A percentile compares a stretch with the other conserved stretches of the same genome.
Evolutionary conservation across 495 filamentous ascomycete genomes (phyloP).

Genomic region (Podospora pseudopauciseta): DNA sequence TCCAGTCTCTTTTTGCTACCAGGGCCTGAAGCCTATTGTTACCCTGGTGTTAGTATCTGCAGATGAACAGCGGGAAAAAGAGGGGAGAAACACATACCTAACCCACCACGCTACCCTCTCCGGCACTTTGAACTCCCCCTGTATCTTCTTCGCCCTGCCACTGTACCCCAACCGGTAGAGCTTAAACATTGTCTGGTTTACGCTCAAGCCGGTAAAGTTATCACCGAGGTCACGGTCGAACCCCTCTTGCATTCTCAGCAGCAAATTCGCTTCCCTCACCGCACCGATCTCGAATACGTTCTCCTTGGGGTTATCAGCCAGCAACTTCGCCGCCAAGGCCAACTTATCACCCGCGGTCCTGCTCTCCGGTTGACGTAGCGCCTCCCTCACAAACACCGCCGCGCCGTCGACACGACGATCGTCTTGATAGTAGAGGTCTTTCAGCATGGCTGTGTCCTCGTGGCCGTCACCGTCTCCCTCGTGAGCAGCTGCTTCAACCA

Average conservation of each 20-base stretch:
- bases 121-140: conserved; percentile 86
- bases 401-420: conserved; percentile 88
- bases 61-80: background rate
- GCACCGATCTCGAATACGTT: conserved; percentile 68
- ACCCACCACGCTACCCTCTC: conserved; percentile 91
- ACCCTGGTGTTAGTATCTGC: background rate
- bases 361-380: conserved; percentile 60
- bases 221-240: conserved; percentile 80
- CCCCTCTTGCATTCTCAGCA: conserved; percentile 79
- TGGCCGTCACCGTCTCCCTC: conserved; percentile 27
- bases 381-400: conserved; percentile 79
- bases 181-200: conserved; percentile 88
- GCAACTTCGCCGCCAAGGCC: conserved; percentile 72
- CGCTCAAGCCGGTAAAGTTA: conserved; percentile 70
- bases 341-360: conserved; percentile 71
- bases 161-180: conserved; percentile 70
- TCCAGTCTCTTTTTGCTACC: conserved; percentile 85
- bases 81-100: conserved; percentile 34
- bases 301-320: conserved; percentile 76
- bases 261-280: conserved; percentile 69
- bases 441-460: conserved; percentile 78
- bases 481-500: conserved; percentile 78
- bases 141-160: conserved; percentile 77
- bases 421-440: conserved; percentile 97
- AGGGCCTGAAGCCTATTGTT: conserved; percentile 69